phyloP scores from a whole-genome alignment of 805 yeast genomes.

The Saitoella complicata region DNA sequence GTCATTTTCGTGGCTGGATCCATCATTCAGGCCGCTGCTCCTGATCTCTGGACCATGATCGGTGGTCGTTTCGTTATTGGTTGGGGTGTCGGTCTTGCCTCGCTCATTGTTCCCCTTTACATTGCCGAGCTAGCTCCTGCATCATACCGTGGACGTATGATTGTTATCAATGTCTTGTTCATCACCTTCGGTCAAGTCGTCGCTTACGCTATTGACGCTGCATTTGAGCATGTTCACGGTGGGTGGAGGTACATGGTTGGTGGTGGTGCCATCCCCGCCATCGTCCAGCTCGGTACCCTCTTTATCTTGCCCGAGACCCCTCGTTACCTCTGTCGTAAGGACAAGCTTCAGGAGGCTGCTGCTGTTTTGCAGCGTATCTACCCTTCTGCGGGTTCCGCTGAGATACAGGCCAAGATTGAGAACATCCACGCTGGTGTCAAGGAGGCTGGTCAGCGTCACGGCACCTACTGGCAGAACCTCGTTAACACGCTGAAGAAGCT shows the following conservation, averaged over 20 bases:
- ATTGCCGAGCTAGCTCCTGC: slow-evolving; percentile 77
- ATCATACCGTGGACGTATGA: slow-evolving; percentile 76
- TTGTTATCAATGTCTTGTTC: slow-evolving; percentile 71
- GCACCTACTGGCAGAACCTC: slow-evolving; percentile 2
- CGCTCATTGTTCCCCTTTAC: slow-evolving; percentile 77
- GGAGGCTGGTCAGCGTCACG: slow-evolving; percentile 11
- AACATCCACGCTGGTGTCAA: slow-evolving; percentile 33
- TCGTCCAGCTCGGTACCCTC: slow-evolving; percentile 57
- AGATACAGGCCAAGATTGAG: slow-evolving; percentile 44
- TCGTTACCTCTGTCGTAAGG: slow-evolving; percentile 62
- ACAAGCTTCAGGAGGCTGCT: slow-evolving; percentile 46
- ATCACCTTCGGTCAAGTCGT: slow-evolving; percentile 87
- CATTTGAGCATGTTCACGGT: slow-evolving; percentile 48
- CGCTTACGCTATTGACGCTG: slow-evolving; percentile 86
- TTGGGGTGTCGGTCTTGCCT: slow-evolving; percentile 87
- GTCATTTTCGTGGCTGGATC: slow-evolving; percentile 70
- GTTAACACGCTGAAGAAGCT: slow-evolving; percentile 18
- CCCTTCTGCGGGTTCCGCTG: slow-evolving; percentile 41
- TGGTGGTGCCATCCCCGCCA: slow-evolving; percentile 75
- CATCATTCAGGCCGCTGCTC: slow-evolving; percentile 62
- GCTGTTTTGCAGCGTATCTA: slow-evolving; percentile 48
- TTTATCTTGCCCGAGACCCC: slow-evolving; percentile 89
- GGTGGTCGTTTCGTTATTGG: slow-evolving; percentile 84
- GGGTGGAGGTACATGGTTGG: slow-evolving; percentile 94
- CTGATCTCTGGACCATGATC: slow-evolving; percentile 75